phyloP scores from a whole-genome alignment of 2,329 filamentous ascomycete genomes.

The Elsinoe fawcettii region DNA sequence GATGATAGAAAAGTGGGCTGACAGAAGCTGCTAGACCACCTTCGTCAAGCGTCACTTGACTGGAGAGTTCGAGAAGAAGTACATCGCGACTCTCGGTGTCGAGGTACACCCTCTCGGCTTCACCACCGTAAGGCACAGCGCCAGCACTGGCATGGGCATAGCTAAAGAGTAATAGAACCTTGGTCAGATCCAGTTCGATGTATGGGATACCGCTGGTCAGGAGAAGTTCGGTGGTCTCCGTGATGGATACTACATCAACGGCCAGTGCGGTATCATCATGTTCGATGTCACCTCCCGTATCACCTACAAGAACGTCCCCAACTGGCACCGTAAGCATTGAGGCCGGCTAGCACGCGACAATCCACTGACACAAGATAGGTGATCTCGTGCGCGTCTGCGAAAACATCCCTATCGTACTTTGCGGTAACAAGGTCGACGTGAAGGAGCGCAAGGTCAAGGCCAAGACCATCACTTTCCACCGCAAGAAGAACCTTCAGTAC shows the following conservation, averaged over 20 bases:
- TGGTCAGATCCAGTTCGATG: slow-evolving; percentile 95
- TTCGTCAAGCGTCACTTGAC: slow-evolving; percentile 99
- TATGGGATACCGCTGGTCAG: slow-evolving; percentile 98
- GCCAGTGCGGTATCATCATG: slow-evolving; percentile 99
- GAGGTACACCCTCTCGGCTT: slow-evolving; percentile 98
- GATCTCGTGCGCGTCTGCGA: slow-evolving; percentile 98
- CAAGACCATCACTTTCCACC: slow-evolving; percentile 99
- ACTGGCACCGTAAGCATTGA: slow-evolving; percentile 89
- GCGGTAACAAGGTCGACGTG: slow-evolving; percentile 99
- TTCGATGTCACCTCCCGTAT: slow-evolving; percentile 99
- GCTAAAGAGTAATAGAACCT: slow-evolving; percentile 57
- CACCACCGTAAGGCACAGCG: slow-evolving; percentile 74
- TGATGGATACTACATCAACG: slow-evolving; percentile 99
- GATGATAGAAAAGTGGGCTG: neutral
- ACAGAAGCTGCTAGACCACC: slow-evolving; percentile 62
- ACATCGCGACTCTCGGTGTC: slow-evolving; percentile 98
- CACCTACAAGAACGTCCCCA: slow-evolving; percentile 99
- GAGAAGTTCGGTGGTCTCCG: slow-evolving; percentile 99
- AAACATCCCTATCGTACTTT: slow-evolving; percentile 97
- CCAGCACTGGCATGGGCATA: too few species aligned
- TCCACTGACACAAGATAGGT: slow-evolving; percentile 47
- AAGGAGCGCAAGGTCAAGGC: slow-evolving; percentile 99
- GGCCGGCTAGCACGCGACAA: slow-evolving; percentile 3
- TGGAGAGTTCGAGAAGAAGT: slow-evolving; percentile 99
- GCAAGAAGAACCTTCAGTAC: slow-evolving; percentile 99